Base-by-base conservation (phyloP, 352 stramenopile genomes). In the Pythium vanterpoolii region DNA sequence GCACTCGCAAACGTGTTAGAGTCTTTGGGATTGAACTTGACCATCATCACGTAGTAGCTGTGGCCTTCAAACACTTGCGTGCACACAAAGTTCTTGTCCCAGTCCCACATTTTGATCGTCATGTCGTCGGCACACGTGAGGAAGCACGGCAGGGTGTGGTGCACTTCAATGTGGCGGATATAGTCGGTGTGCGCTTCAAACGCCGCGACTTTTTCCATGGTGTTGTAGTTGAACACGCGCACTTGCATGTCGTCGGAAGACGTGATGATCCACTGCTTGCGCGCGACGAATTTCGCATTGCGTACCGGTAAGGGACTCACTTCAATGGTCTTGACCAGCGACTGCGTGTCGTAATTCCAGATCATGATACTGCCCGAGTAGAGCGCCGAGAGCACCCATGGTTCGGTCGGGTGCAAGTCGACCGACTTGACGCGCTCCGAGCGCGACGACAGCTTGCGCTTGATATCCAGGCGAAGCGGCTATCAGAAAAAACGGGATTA, bases 11-110 rank as follows among this genome's bases (percentile, higher is more conserved):
- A 99, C 27, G 95, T 98, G 72, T 99, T 99, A 38, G 89, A 95
- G 74, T 99, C 98, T 76, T 99, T 99, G 16, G 96, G 96, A 80
- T 99, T 99, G 77, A 99, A 99, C 74, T 98, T 98, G 61, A 98
- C 94, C 93, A 98, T 98, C 98, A 99, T 99, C 51, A 99, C 97
- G 72, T 99, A 99, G 75, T 99, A 96, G 3, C 86, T 84, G 76
- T 99, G 98, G 46, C 96, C 87, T 60, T 96, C 87, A 47, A 93
- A 95, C 3, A 89, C 75, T 48, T 95, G 84, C 36, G 77, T 78
- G 66, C 81, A 93, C 7, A 63, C 42, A 64, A 86, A 96, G 60
- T 77, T 87, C 68, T 90, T 89, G 44, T 93, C 80, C 96, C 96
- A 99, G 79, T 99, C 95, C 97, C 97, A 99, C 30, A 99, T 88